Evolutionary conservation across 441 rosid species (phyloP), one percentile per base, ranked within the genome.

Genomic region (Mallotus repandus): DNA sequence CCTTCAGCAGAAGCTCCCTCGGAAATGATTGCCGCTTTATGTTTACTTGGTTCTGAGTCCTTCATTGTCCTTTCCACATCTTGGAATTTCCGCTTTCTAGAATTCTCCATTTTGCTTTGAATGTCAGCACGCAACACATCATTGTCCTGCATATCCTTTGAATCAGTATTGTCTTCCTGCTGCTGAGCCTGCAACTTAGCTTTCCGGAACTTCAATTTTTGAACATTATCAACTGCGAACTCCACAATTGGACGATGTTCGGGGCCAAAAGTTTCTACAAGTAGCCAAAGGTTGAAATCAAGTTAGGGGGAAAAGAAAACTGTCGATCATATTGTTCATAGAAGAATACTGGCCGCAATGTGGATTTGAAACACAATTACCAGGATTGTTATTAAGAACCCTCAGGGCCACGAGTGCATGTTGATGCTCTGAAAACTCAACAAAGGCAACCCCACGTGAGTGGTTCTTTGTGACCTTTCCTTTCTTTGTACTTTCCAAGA

Each of bases 341-440:
- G 50, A 12, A 68, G 18, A 71, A 63, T 66, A 50, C 21, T 56
- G 16, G 14, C 14, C 11, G 16, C 43, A 50, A 58, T 14, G 66
- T 50, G 32, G 53, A 4, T 25, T 38, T 14, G n/a, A 63, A 72
- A 74, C 49, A n/a, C 1, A 54, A 35, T 79, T 89, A 93, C 97
- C 94, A 12, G 98, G 99, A 81, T 93, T 90, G 71, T 96, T 96
- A 73, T 96, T 96, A 68, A 89, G 92, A 79, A 96, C 97, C 85
- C 98, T 86, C 62, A 93, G 74, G 70, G 98, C 97, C 70, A 90
- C 98, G 72, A 91, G 92, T 48, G 97, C 97, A 71, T 96, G 99
- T 68, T 93, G 85, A 77, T 86, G 96, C 80, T 90, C 97, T 0
- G 86, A 76, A 69, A 96, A 93, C 85, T 96, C 93, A 6, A 93